Evolutionary conservation across 805 yeast species (phyloP).

Genomic region (Lipomyces yamadae): DNA sequence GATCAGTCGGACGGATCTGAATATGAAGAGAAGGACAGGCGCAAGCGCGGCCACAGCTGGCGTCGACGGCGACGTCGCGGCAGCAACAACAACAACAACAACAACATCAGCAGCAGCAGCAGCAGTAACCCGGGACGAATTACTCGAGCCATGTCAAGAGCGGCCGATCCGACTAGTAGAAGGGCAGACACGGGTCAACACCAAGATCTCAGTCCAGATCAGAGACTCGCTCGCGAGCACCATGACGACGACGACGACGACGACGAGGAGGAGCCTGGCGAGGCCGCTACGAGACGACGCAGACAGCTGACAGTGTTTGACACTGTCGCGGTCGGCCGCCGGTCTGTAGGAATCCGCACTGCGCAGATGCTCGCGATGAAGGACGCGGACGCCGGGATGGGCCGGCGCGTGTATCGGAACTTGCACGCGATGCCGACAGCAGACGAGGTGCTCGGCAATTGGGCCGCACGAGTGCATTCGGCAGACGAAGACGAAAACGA

Average conservation of each 20-base stretch:
- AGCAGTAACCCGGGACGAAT: background rate
- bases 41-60: background rate
- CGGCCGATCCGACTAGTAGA: no score
- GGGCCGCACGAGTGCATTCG: background rate
- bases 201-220: no score
- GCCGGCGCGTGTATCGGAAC: conserved; percentile 6
- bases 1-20: no score
- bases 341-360: background rate
- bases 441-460: conserved; percentile 3
- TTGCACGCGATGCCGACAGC: conserved; percentile 5
- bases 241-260: background rate
- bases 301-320: conserved; percentile 8
- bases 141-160: no score
- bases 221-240: background rate
- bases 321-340: conserved; percentile 3
- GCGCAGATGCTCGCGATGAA: background rate
- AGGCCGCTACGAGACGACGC: background rate
- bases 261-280: background rate
- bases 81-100: background rate
- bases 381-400: conserved; percentile 1
- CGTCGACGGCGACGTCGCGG: background rate
- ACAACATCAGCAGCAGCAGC: background rate
- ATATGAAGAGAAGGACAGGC: background rate
- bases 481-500: background rate
- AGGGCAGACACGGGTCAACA: no score